Percentiles rank a stretch among this genome's conserved stretches.
Conservation (phyloP, 73 alveolate genomes). For the Uronychia binucleata region DNA sequence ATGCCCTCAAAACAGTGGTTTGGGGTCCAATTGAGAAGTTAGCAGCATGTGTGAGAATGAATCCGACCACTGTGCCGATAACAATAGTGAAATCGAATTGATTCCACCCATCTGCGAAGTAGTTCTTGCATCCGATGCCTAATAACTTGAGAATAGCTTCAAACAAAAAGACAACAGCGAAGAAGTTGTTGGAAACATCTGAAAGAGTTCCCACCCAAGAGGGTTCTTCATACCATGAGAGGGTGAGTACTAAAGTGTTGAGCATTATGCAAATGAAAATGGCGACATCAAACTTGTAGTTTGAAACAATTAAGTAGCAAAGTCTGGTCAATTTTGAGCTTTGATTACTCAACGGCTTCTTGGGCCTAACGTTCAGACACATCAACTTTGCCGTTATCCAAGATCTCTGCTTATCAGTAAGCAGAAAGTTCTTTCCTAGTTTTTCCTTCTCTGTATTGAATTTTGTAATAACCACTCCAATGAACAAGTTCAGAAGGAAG, state of each 20-base stretch:
- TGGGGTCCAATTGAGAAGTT: not conserved
- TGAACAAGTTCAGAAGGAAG: constrained; percentile 37
- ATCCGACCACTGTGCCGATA: not conserved
- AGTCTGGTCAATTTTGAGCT: not conserved
- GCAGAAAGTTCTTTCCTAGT: constrained; percentile 1
- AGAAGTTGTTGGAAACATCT: constrained; percentile 68
- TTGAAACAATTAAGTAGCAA: not conserved
- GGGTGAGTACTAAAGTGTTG: constrained; percentile 83
- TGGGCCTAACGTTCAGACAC: not conserved
- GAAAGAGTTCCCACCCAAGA: not conserved
- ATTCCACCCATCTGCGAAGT: constrained; percentile 4
- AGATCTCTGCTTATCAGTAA: constrained; percentile 17
- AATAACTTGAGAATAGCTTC: constrained; percentile 50
- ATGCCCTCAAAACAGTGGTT: constrained; percentile 40
- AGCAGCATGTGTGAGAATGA: constrained; percentile 21
- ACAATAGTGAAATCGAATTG: constrained; percentile 11
- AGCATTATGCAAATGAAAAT: constrained; percentile 62
- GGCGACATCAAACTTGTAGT: constrained; percentile 12
- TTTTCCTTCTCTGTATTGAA: constrained; percentile 30
- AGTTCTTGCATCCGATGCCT: constrained; percentile 6
- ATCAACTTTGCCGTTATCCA: constrained; percentile 34
- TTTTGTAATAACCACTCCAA: constrained; percentile 31
- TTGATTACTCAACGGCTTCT: not conserved
- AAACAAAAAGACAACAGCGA: constrained; percentile 78
- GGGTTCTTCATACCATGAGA: constrained; percentile 31